Evolutionary conservation across 352 stramenopile species (phyloP).

Genomic region (Phytophthora litchii): DNA sequence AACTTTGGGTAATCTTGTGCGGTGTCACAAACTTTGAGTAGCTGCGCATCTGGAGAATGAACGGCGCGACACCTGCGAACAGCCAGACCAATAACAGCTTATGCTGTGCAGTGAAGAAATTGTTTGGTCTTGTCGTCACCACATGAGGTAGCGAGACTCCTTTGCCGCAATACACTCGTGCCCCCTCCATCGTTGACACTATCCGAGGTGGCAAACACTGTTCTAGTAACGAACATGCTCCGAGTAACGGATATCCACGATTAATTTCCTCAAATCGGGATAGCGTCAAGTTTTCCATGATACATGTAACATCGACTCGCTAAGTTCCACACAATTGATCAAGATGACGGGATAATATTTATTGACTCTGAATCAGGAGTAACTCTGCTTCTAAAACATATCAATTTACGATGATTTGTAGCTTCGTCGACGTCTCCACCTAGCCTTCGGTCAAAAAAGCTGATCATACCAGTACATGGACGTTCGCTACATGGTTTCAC

Average conservation of each 20-base stretch:
- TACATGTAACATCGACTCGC: too few species aligned
- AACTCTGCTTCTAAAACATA: not conserved
- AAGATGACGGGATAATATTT: conserved; percentile 6
- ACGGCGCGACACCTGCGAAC: conserved; percentile 4
- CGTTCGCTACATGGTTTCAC: conserved; percentile 15
- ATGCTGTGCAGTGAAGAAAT: not conserved
- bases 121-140: not conserved
- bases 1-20: conserved; percentile 9
- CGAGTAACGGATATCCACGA: conserved; percentile 1
- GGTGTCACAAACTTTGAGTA: conserved; percentile 8
- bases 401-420: not conserved
- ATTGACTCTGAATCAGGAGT: not conserved
- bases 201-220: not conserved
- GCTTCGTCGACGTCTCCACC: conserved; percentile 5
- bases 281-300: too few species aligned
- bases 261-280: not conserved
- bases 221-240: conserved; percentile 6
- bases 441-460: conserved; percentile 10
- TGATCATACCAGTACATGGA: conserved; percentile 5
- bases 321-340: not conserved
- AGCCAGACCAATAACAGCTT: conserved; percentile 4
- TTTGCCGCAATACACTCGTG: conserved; percentile 5
- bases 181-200: conserved; percentile 7
- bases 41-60: conserved; percentile 8
- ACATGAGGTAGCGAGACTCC: conserved; percentile 9